Base-by-base conservation (phyloP, 257 asterid genomes). In the Primulina huaijiensis region DNA sequence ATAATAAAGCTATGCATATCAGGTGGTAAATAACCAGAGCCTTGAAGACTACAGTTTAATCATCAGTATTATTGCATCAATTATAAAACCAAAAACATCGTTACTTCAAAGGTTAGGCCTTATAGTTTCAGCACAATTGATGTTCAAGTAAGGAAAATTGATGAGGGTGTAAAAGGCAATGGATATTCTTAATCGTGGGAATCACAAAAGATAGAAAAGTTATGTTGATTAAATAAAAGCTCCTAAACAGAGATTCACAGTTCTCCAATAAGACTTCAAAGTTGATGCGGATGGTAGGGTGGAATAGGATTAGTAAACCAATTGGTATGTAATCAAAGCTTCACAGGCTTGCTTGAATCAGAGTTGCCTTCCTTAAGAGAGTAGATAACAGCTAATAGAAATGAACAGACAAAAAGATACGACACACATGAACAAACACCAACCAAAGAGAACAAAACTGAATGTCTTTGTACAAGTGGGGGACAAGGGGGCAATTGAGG, bases 1-100 rank as follows among this genome's bases (percentile, higher is more conserved):
- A 65, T 61, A 17, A n/a, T 70, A 17, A 17, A 63, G 62, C 25
- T 57, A 69, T 75, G 66, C 56, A 37, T 27, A 31, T 46, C 52
- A 53, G 34, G 38, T 17, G 6, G 53, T 12, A 8, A 25, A 50
- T 61, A 61, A 27, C 58, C 12, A 27, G 74, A 56, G 29, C 62
- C 25, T 58, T 21, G 61, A 8, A 40, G 23, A 60, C 43, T 16
- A 74, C 12, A 12, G 21, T 58, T 55, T 27, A 34, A 60, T 20
- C n/a, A n/a, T 31, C 50, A 62, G 11, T 3, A 68, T 16, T 16
- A 58, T n/a, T 31, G 12, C 30, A 60, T 9, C 20, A 16, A 46
- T 46, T 46, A 46, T 46, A 16, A 46, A 16, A 46, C 56, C 56
- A 46, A 46, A 46, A 46, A 14, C 7, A 46, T 16, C 7, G 16